Percentiles rank a stretch among this genome's conserved stretches.
These are phyloP conservation scores for Croton laevigatus DNA, from an alignment of 441 rosid species.

Conservation along the genomic window DNA sequence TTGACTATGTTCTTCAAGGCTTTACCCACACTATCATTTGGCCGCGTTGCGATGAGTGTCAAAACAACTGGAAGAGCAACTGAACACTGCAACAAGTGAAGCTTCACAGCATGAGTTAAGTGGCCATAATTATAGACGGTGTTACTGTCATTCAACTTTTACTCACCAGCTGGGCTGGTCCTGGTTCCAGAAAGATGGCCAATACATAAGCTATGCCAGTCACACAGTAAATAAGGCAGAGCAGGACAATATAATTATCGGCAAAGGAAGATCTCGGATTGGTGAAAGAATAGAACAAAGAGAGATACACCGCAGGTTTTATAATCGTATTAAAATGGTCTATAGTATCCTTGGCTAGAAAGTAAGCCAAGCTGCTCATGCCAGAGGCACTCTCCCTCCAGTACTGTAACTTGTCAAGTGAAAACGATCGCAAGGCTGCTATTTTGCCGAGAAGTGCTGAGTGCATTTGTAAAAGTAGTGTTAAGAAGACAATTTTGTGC, in stretches of 20 bases:
- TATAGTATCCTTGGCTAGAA: constrained; percentile 88
- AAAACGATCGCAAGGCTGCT: constrained; percentile 82
- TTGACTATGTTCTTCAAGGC: neutral
- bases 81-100: constrained; percentile 57
- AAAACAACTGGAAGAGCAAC: constrained; percentile 95
- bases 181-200: constrained; percentile 76
- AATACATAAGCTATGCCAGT: constrained; percentile 85
- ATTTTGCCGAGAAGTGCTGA: constrained; percentile 92
- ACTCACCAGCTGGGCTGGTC: constrained; percentile 93
- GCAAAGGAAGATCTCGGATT: constrained; percentile 80
- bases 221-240: constrained; percentile 87
- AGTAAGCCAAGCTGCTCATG: constrained; percentile 89
- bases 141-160: neutral
- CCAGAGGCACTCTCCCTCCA: constrained; percentile 94
- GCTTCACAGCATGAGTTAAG: constrained; percentile 15
- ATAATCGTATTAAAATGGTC: constrained; percentile 75
- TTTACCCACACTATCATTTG: constrained; percentile 21
- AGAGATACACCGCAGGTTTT: constrained; percentile 87
- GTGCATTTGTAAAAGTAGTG: constrained; percentile 12
- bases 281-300: constrained; percentile 89
- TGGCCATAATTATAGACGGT: neutral
- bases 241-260: constrained; percentile 71
- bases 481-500: neutral
- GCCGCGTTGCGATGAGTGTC: constrained; percentile 75
- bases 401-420: constrained; percentile 79